Evolutionary conservation across 129 eudicot species (phyloP).

Genomic region (Flaveria sonorensis): DNA sequence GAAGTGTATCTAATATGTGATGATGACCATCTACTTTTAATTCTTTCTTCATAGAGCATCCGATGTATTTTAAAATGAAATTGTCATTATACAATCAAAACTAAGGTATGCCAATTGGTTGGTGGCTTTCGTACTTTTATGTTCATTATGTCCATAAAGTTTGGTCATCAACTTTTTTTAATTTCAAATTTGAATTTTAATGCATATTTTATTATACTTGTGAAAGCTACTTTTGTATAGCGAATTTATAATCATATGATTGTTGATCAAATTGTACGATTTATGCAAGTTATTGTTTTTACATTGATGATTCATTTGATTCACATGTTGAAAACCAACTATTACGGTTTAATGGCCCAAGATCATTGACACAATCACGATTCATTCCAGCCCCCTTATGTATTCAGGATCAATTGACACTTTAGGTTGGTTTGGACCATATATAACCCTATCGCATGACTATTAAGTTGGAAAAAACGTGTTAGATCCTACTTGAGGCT

Average conservation of each 20-base stretch:
- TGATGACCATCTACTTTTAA: constrained; percentile 5
- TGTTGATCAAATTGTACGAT: not conserved
- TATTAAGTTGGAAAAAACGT: not conserved
- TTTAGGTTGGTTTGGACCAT: not conserved
- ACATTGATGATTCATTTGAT: not conserved
- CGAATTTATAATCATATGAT: not conserved
- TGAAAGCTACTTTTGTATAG: not conserved
- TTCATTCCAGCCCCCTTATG: not conserved
- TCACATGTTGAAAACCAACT: not conserved
- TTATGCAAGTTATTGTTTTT: not conserved
- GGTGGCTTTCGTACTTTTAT: not conserved
- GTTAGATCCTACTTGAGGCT: not conserved
- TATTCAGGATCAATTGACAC: not conserved
- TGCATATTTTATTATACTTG: not conserved
- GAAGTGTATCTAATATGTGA: not conserved
- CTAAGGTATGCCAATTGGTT: not conserved
- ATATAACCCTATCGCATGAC: not conserved
- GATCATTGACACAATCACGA: not conserved
- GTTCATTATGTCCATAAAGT: not conserved
- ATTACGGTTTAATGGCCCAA: not conserved
- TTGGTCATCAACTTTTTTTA: not conserved
- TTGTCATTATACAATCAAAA: no score
- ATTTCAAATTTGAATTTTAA: not conserved
- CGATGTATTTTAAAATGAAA: not conserved
- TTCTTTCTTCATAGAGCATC: not conserved